Evolutionary conservation across 345 rosid species (phyloP).

Genomic region (Sisymbrium irio): DNA sequence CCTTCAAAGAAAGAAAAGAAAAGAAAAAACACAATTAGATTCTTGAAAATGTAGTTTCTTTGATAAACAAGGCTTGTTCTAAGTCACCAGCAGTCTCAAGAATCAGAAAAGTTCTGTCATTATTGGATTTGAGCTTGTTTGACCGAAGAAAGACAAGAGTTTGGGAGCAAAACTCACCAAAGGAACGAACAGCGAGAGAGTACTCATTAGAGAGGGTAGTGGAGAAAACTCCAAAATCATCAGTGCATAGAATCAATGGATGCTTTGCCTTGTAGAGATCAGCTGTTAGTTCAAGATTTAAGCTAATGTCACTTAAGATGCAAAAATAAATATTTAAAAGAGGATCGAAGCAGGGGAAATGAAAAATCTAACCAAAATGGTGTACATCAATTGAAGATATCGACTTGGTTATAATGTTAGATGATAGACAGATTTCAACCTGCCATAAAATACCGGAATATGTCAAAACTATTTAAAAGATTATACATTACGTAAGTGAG

Average conservation of each 20-base stretch:
- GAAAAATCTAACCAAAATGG: conserved; percentile 67
- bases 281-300: conserved; percentile 42
- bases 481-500: not conserved
- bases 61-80: too few relatives aligned
- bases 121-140: conserved; percentile 1
- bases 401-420: conserved; percentile 80
- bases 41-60: not conserved
- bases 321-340: too few relatives aligned
- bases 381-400: conserved; percentile 81
- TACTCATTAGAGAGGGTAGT: conserved; percentile 78
- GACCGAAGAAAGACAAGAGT: not conserved
- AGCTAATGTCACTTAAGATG: not conserved
- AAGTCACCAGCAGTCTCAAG: not conserved
- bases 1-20: conserved; percentile 36
- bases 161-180: conserved; percentile 41
- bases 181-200: conserved; percentile 63
- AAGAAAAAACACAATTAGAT: not conserved
- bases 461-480: not conserved
- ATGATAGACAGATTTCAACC: conserved; percentile 98
- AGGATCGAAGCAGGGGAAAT: not conserved
- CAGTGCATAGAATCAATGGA: conserved; percentile 81
- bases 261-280: conserved; percentile 68
- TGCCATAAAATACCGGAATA: conserved; percentile 32
- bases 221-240: conserved; percentile 85
- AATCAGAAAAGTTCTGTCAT: not conserved